phyloP scores from a whole-genome alignment of 257 asterid genomes.

The Plantago ovata region DNA sequence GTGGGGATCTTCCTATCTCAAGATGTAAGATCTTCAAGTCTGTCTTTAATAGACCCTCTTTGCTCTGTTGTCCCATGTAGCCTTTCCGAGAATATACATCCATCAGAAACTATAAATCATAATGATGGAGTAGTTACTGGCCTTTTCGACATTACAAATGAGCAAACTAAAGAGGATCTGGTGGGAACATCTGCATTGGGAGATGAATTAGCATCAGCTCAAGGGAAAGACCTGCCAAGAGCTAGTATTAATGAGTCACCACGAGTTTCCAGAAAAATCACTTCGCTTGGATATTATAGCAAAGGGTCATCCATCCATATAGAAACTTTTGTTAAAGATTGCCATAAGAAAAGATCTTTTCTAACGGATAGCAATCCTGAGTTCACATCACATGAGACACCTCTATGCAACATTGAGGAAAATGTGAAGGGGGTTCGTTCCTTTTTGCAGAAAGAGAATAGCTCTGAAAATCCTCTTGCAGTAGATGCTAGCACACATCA shows the following conservation, averaged over 20 bases:
- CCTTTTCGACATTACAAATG: conserved; percentile 18
- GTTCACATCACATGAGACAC: conserved; percentile 25
- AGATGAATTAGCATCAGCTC: conserved; percentile 26
- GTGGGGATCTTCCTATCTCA: conserved; percentile 43
- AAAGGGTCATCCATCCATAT: conserved; percentile 26
- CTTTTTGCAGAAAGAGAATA: conserved; percentile 27
- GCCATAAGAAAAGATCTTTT: conserved; percentile 22
- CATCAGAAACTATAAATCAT: conserved; percentile 31
- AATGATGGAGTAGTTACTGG: conserved; percentile 21
- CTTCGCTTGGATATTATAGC: conserved; percentile 50
- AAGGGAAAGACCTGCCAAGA: conserved; percentile 22
- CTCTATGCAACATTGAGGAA: conserved; percentile 18
- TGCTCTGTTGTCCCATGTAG: conserved; percentile 87
- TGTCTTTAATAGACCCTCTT: conserved; percentile 53
- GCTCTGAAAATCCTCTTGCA: conserved; percentile 21
- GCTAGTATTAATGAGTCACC: conserved; percentile 29
- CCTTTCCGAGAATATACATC: conserved; percentile 45
- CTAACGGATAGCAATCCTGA: conserved; percentile 24
- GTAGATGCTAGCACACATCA: conserved; percentile 19
- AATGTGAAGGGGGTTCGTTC: conserved; percentile 23
- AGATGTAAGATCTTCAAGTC: conserved; percentile 47
- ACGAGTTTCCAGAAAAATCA: conserved; percentile 38
- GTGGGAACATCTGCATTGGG: conserved; percentile 25
- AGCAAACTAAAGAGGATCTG: conserved; percentile 24
- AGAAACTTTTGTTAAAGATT: conserved; percentile 23